phyloP scores from a whole-genome alignment of 768 basidiomycete species.

The Asterophora parasitica region DNA sequence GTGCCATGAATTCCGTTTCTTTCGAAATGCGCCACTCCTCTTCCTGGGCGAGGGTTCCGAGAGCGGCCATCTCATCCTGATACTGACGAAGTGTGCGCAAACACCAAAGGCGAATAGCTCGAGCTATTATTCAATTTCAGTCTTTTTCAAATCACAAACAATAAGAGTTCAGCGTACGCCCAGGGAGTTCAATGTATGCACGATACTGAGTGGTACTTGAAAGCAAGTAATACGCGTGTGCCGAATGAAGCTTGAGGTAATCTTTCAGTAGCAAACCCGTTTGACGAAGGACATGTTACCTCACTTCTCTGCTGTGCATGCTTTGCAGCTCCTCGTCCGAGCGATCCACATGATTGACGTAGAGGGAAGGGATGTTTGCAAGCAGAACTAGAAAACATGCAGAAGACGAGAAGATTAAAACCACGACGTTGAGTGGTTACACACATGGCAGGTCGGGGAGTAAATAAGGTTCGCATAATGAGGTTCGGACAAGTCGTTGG shows the following conservation, averaged over 20 bases:
- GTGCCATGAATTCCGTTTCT: constrained; percentile 1
- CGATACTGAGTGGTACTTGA: background rate
- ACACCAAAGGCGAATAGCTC: background rate
- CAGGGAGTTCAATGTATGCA: background rate
- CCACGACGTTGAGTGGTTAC: background rate
- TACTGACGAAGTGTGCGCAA: constrained; percentile 4
- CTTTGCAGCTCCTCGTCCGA: constrained; percentile 16
- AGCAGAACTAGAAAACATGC: constrained; percentile 11
- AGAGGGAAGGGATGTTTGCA: constrained; percentile 2
- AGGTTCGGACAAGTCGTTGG: constrained; percentile 22
- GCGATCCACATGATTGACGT: constrained; percentile 12
- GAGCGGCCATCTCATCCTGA: background rate
- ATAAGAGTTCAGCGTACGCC: background rate
- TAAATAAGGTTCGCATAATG: constrained; percentile 21
- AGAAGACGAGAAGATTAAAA: too few species aligned
- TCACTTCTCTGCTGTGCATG: constrained; percentile 17
- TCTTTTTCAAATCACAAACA: background rate
- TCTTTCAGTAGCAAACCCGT: background rate
- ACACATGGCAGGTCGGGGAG: constrained; percentile 17
- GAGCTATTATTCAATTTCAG: background rate
- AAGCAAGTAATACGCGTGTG: background rate
- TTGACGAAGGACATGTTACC: background rate
- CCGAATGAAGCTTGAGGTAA: background rate
- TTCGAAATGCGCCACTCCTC: constrained; percentile 10
- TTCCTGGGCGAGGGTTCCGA: constrained; percentile 1